These are phyloP conservation scores for Thalassiosira mediterranea DNA, from an alignment of 352 stramenopile genomes.

Conservation along the genomic window DNA sequence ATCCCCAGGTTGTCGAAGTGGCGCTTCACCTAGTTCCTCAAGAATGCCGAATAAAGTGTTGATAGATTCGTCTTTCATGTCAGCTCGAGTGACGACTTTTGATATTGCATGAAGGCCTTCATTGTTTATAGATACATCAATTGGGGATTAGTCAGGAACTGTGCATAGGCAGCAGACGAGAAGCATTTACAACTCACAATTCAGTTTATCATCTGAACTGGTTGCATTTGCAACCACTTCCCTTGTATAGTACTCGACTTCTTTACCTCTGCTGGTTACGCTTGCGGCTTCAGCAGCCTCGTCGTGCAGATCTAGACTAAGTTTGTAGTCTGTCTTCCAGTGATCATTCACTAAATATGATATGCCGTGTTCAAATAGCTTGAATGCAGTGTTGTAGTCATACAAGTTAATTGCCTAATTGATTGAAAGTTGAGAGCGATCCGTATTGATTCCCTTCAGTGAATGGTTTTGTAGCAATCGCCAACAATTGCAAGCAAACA, in stretches of 20 bases:
- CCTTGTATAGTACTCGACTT: no score
- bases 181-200: not conserved
- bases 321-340: slow-evolving; percentile 25
- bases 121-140: slow-evolving; percentile 14
- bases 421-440: no score
- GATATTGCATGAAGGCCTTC: no score
- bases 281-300: slow-evolving; percentile 1
- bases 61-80: no score
- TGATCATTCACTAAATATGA: slow-evolving; percentile 22
- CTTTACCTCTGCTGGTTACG: no score
- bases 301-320: slow-evolving; percentile 30
- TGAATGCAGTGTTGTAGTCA: slow-evolving; percentile 16
- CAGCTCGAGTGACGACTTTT: no score
- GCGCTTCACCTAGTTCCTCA: no score
- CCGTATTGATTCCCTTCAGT: no score
- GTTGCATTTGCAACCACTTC: slow-evolving; percentile 3
- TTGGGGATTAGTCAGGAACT: not conserved
- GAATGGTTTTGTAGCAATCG: no score
- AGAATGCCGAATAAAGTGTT: no score
- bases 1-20: slow-evolving; percentile 1
- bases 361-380: slow-evolving; percentile 34
- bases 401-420: slow-evolving; percentile 15
- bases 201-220: slow-evolving; percentile 1
- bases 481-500: no score
- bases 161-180: not conserved